Evolutionary conservation across 768 basidiomycete species (phyloP).

Genomic region (Leccinum aurantiacum): DNA sequence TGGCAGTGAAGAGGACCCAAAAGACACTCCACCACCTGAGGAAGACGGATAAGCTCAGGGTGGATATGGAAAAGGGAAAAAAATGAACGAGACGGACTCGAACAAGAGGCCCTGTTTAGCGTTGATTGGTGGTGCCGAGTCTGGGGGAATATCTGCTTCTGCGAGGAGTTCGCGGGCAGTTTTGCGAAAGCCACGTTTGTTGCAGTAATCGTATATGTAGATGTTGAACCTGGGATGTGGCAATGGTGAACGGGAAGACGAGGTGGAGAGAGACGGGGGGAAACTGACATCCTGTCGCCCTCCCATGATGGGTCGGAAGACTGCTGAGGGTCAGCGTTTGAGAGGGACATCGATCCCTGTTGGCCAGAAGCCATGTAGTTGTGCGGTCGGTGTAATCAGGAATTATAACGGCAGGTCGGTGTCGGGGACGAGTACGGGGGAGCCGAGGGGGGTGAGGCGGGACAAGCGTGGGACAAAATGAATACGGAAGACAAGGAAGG

Average conservation of each 20-base stretch:
- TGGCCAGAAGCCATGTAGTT: slow-evolving; percentile 24
- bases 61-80: neutral
- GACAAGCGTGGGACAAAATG: neutral
- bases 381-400: slow-evolving; percentile 8
- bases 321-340: slow-evolving; percentile 10
- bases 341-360: slow-evolving; percentile 28
- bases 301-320: slow-evolving; percentile 63
- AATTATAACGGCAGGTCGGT: neutral
- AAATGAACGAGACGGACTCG: slow-evolving; percentile 51
- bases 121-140: slow-evolving; percentile 74
- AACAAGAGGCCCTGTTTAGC: slow-evolving; percentile 81
- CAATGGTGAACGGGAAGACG: slow-evolving; percentile 8
- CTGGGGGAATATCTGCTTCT: slow-evolving; percentile 65
- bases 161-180: slow-evolving; percentile 64
- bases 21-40: slow-evolving; percentile 87
- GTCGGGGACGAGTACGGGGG: neutral
- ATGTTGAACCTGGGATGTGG: slow-evolving; percentile 71
- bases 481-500: neutral
- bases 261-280: slow-evolving; percentile 8
- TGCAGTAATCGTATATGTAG: slow-evolving; percentile 85
- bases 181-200: slow-evolving; percentile 73
- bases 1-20: slow-evolving; percentile 82
- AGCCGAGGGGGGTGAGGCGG: neutral
- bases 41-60: slow-evolving; percentile 1
- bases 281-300: slow-evolving; percentile 76